phyloP scores from a whole-genome alignment of 2,329 filamentous ascomycete genomes.

The Leptographium radiaticola region DNA sequence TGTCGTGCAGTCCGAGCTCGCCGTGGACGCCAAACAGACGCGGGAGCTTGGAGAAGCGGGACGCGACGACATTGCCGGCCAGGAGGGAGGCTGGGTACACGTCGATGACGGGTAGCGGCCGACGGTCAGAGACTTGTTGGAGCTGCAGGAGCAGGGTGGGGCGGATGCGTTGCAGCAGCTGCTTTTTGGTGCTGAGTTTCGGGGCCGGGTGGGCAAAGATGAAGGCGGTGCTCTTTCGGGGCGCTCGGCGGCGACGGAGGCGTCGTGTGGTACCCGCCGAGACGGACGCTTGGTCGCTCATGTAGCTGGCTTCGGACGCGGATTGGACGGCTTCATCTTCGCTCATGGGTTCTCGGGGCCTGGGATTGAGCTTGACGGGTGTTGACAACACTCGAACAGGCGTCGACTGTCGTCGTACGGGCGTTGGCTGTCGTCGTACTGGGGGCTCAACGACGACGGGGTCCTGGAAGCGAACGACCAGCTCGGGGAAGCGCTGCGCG shows the following conservation, averaged over 20 bases:
- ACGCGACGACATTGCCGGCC: conserved; percentile 40
- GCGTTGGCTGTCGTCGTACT: conserved; percentile 2
- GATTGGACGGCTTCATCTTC: conserved; percentile 37
- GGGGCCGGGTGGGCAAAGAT: conserved; percentile 56
- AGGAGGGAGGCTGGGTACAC: conserved; percentile 57
- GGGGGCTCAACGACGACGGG: conserved; percentile 16
- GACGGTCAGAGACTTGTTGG: conserved; percentile 49
- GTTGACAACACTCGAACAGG: conserved; percentile 1
- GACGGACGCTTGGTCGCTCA: conserved; percentile 20
- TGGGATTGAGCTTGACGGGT: background rate
- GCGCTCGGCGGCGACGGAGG: conserved; percentile 21
- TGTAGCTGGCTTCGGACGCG: conserved; percentile 33
- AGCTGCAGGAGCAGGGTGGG: conserved; percentile 60
- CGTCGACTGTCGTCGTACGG: background rate
- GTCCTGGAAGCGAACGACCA: conserved; percentile 34
- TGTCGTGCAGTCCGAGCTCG: conserved; percentile 51
- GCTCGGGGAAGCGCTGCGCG: conserved; percentile 15
- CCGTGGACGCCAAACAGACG: conserved; percentile 50
- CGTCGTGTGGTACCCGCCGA: conserved; percentile 24
- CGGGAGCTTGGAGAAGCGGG: conserved; percentile 46
- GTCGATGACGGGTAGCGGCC: conserved; percentile 57
- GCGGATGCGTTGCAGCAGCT: conserved; percentile 52
- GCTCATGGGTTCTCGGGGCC: conserved; percentile 21
- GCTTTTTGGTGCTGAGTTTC: conserved; percentile 43
- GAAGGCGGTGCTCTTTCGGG: conserved; percentile 48